Evolutionary conservation across 2,329 filamentous ascomycete species (phyloP), one percentile per base, ranked within the genome.

Genomic region (Scedosporium minutisporum): DNA sequence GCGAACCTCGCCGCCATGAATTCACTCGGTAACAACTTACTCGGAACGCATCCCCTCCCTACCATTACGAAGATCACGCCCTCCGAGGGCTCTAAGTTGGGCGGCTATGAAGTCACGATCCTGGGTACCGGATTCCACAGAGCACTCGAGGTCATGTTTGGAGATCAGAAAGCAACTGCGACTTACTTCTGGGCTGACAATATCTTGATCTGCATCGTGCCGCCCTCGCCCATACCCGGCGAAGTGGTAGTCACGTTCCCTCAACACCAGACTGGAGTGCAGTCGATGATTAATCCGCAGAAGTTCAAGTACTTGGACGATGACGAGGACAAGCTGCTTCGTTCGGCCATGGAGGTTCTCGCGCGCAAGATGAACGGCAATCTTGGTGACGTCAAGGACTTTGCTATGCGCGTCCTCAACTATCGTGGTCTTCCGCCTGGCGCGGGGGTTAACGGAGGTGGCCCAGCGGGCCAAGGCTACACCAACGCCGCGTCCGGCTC

Each of bases 31-130:
- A 58, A 55, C 16, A 55, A 53, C 27, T 38, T 25, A n/a, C 33
- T n/a, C 76, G 81, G n/a, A 21, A 41, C 25, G 7, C 48, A 61
- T 33, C 62, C 67, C 1, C 71, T 75, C 10, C 78, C 82, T 2
- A 84, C 87, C 18, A 93, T 96, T 23, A 87, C 91, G 71, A 93
- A 93, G 72, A 82, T 96, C 65, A 90, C 95, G 42, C 92, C 93
- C 0, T 83, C 82, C 33, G 90, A 96, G 72, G 92, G 92, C 0
- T 90, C 92, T 6, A 90, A 87, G 64, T 85, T 85, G 42, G 92
- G 92, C 64, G 92, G 92, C 51, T 92, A 91, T 61, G 92, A 97
- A 72, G 91, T 96, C 3, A 93, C 90, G 0, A 84, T 95, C 63
- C 79, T 96, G 7, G 92, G 93, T 18, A 89, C 87, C 66, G 86